A percentile compares a stretch with the other conserved stretches of the same genome.
Evolutionary conservation across 768 basidiomycete genomes (phyloP).

Genomic region (Candolleomyces eurysporus): DNA sequence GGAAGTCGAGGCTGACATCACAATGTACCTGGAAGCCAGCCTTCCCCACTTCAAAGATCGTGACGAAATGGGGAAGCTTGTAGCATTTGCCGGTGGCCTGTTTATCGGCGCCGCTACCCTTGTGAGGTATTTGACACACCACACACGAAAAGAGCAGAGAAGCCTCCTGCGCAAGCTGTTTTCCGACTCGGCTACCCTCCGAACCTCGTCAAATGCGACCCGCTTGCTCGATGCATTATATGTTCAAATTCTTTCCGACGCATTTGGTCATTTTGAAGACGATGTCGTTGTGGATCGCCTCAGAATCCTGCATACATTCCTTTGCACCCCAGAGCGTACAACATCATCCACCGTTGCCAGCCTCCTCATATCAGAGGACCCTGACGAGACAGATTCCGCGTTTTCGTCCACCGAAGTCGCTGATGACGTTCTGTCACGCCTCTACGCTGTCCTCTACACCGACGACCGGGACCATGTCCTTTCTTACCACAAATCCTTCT

Average conservation of each 20-base stretch:
- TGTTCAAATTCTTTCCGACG: conserved; percentile 5
- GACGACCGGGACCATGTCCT: conserved; percentile 1
- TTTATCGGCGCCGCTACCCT: conserved; percentile 16
- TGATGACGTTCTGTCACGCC: too few species aligned
- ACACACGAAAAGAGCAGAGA: conserved; percentile 2
- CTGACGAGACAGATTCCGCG: not conserved
- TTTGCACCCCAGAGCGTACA: conserved; percentile 1
- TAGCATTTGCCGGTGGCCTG: conserved; percentile 3
- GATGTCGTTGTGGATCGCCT: not conserved
- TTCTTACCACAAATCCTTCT: conserved; percentile 14
- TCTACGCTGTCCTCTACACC: conserved; percentile 12
- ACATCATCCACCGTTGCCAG: conserved; percentile 7
- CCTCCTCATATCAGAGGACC: not conserved
- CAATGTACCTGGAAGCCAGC: conserved; percentile 1
- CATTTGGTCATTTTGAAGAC: not conserved
- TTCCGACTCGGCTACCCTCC: not conserved
- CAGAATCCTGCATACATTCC: conserved; percentile 10
- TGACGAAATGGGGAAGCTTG: conserved; percentile 1
- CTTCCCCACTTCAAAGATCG: conserved; percentile 1
- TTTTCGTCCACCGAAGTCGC: not conserved
- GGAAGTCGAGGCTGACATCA: conserved; percentile 8
- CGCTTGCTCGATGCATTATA: conserved; percentile 7
- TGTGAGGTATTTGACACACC: conserved; percentile 5
- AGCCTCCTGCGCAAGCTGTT: not conserved
- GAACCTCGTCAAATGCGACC: not conserved